Evolutionary conservation across 2,329 filamentous ascomycete species (phyloP).

Genomic region (Chalaropsis ovoidea): DNA sequence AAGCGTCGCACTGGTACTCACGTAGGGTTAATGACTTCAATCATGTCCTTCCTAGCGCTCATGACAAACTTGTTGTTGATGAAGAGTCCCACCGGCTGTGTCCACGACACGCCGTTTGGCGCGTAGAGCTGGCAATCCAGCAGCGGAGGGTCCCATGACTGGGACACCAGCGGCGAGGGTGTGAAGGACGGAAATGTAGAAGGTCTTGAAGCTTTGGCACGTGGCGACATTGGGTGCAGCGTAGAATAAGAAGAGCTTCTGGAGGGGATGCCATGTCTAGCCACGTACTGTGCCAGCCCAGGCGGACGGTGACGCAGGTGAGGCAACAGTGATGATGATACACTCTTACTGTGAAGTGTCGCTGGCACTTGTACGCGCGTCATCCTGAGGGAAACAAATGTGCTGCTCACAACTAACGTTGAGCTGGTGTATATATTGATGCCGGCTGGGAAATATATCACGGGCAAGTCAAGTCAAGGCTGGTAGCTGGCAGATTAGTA

Average conservation of each 20-base stretch:
- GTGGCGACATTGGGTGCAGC: not conserved
- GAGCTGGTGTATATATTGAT: not conserved
- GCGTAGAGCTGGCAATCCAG: constrained; percentile 44
- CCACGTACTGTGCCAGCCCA: not conserved
- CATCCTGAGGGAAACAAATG: no score
- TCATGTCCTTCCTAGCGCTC: constrained; percentile 53
- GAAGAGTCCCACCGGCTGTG: constrained; percentile 66
- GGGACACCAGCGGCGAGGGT: not conserved
- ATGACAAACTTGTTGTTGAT: constrained; percentile 74
- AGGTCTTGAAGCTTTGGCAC: not conserved
- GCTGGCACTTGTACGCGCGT: no score
- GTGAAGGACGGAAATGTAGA: not conserved
- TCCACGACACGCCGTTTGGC: constrained; percentile 64
- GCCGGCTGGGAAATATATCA: not conserved
- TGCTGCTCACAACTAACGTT: no score
- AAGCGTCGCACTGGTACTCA: constrained; percentile 36
- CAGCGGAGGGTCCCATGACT: constrained; percentile 5
- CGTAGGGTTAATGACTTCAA: constrained; percentile 60
- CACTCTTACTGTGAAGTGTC: no score
- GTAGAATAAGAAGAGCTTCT: not conserved
- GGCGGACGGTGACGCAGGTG: not conserved
- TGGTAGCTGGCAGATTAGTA: not conserved
- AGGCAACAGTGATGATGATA: not conserved
- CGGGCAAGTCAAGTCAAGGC: not conserved
- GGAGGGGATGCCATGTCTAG: not conserved